Evolutionary conservation across 768 basidiomycete genomes (phyloP).

Genomic region (Lyophyllum decastes): DNA sequence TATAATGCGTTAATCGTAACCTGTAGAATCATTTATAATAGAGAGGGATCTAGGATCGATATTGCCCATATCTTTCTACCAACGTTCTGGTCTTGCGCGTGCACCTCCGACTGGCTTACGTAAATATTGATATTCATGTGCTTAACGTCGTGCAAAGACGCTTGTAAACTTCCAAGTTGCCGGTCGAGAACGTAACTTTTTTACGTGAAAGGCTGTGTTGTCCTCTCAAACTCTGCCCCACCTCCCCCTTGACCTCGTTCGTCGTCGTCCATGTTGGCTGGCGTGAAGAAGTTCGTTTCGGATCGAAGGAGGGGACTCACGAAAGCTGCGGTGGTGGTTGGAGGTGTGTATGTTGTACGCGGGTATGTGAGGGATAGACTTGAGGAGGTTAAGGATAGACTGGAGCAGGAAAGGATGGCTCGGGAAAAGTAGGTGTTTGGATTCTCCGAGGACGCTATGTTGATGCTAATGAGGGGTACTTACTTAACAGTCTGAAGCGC

Average conservation of each 20-base stretch:
- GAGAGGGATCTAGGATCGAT: too few relatives aligned
- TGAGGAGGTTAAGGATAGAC: conserved; percentile 63
- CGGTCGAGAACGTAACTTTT: too few relatives aligned
- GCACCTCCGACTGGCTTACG: neutral
- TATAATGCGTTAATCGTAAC: neutral
- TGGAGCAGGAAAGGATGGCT: conserved; percentile 62
- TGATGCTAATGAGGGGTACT: neutral
- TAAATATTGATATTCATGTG: neutral
- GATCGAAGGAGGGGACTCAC: conserved; percentile 47
- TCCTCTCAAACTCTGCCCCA: too few relatives aligned
- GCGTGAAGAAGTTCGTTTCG: conserved; percentile 46
- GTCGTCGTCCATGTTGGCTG: conserved; percentile 6
- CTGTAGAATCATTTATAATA: neutral
- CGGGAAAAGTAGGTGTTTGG: conserved; percentile 62
- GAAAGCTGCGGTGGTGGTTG: conserved; percentile 52
- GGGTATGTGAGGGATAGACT: conserved; percentile 62
- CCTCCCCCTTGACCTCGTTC: neutral
- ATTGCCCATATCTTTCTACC: too few relatives aligned
- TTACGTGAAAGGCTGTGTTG: too few relatives aligned
- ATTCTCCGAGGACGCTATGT: neutral
- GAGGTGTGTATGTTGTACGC: conserved; percentile 64
- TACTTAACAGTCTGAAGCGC: conserved; percentile 53
- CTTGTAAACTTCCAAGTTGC: too few relatives aligned
- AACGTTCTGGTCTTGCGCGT: too few relatives aligned
- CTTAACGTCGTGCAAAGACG: neutral